These are phyloP conservation scores for Ceratocystis smalleyi DNA, from an alignment of 2,329 filamentous ascomycete genomes.

Conservation along the genomic window DNA sequence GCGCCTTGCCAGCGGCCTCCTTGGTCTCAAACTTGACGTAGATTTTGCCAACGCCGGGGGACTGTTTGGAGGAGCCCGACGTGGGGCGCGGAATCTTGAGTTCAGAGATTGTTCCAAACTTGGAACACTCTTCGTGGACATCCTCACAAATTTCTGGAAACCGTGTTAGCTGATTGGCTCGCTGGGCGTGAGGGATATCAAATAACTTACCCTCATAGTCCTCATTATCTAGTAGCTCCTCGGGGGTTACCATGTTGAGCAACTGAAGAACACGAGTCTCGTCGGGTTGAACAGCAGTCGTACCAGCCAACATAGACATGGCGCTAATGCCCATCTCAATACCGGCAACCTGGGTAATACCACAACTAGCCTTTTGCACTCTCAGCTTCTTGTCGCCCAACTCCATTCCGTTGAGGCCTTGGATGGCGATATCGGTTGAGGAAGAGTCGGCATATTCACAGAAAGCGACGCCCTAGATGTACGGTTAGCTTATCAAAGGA, in stretches of 20 bases:
- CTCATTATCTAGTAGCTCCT: constrained; percentile 84
- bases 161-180: constrained; percentile 24
- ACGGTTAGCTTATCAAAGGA: constrained; percentile 22
- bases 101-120: constrained; percentile 73
- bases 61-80: constrained; percentile 67
- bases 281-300: constrained; percentile 62
- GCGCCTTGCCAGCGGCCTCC: constrained; percentile 66
- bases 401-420: constrained; percentile 85
- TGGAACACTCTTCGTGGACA: constrained; percentile 79
- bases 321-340: constrained; percentile 93
- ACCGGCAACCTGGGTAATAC: constrained; percentile 79
- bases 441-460: constrained; percentile 74
- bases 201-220: constrained; percentile 73
- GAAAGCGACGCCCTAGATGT: constrained; percentile 71
- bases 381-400: constrained; percentile 75
- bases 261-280: constrained; percentile 75
- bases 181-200: neutral
- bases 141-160: constrained; percentile 83
- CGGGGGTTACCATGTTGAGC: constrained; percentile 95
- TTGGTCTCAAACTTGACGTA: constrained; percentile 79
- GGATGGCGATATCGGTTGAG: constrained; percentile 70
- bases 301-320: constrained; percentile 93
- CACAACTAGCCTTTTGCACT: constrained; percentile 79
- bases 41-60: constrained; percentile 89
- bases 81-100: constrained; percentile 84